A percentile compares a stretch with the other conserved stretches of the same genome.
phyloP scores from a whole-genome alignment of 176 grass and related monocot species.

The Tillandsia fasciculata region DNA sequence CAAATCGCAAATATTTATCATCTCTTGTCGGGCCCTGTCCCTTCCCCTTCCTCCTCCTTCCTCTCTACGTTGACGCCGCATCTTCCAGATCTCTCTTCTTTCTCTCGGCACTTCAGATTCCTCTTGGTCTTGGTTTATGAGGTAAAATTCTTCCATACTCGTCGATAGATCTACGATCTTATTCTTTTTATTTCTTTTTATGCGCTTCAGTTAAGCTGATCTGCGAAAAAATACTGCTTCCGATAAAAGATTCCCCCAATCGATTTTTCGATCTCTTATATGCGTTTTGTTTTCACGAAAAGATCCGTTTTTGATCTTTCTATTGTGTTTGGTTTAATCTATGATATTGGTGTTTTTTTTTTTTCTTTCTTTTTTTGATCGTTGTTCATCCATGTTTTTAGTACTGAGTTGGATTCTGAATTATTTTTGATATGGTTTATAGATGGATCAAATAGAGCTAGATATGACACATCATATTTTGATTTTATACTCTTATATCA shows the following conservation, averaged over 20 bases:
- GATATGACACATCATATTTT: neutral
- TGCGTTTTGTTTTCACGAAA: neutral
- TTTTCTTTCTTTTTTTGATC: too few species aligned
- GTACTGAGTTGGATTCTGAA: neutral
- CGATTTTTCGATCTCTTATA: constrained; percentile 12
- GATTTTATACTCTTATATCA: neutral
- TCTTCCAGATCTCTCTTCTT: neutral
- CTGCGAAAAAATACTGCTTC: too few species aligned
- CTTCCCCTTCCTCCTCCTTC: neutral
- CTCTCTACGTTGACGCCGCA: neutral
- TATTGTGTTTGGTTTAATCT: too few species aligned
- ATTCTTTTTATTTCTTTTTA: neutral
- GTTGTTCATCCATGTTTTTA: constrained; percentile 1
- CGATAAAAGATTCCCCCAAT: neutral
- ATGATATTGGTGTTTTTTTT: too few species aligned
- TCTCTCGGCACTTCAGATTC: constrained; percentile 24
- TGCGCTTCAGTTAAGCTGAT: too few species aligned
- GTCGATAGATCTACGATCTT: neutral
- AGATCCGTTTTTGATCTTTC: neutral
- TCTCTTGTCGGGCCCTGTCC: neutral
- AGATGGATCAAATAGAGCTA: neutral
- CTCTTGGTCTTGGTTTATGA: constrained; percentile 47
- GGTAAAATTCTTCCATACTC: constrained; percentile 18
- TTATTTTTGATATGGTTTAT: constrained; percentile 6
- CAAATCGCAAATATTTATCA: too few species aligned